Base-by-base conservation (phyloP, 2,329 filamentous ascomycete genomes). In the Apiospora rasikravindrae region DNA sequence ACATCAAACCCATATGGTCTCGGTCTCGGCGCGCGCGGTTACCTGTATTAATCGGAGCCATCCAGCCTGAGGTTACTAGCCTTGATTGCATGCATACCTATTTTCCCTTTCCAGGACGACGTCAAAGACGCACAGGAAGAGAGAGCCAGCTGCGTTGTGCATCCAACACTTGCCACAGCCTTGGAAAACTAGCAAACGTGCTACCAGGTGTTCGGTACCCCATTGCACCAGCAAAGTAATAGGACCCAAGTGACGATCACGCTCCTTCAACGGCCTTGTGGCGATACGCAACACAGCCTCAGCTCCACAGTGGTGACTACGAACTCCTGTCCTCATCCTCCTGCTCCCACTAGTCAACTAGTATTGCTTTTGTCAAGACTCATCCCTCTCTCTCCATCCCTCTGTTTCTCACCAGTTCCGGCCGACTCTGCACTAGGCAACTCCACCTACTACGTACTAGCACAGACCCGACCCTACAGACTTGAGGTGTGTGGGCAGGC, bases 281-380 rank as follows among this genome's bases (percentile, higher is more conserved):
- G 57, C 57, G n/a, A 64, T n/a, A 45, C 19, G 47, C 67, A 49
- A 69, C 67, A 69, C 67, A 69, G 44, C 33, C 67, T 49, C 67
- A 37, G 44, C n/a, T 69, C 42, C 67, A 49, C 67, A 49, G 24
- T 33, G 22, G 16, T n/a, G n/a, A 11, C 37, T 44, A 49, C 67
- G 42, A 68, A 42, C n/a, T 40, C 61, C 33, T 40, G 5, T 42
- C 40, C 14, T 67, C 19, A 16, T 29, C 13, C 42, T 61, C 29
- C 29, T 37, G 33, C 53, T 40, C 19, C 29, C 19, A 11, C 57
- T 64, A 64, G 57, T 22, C 57, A 24, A 64, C 57, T 64, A 40
- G 57, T 64, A 64, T 64, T 49, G 26, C 67, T n/a, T 69, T 69
- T 24, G 44, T 49, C 44, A 49, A 69, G 67, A 69, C 45, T 64